Percentiles rank a stretch among this genome's conserved stretches.
Evolutionary conservation across 2,329 filamentous ascomycete genomes (phyloP).

Genomic region (Nigrospora oryzae): DNA sequence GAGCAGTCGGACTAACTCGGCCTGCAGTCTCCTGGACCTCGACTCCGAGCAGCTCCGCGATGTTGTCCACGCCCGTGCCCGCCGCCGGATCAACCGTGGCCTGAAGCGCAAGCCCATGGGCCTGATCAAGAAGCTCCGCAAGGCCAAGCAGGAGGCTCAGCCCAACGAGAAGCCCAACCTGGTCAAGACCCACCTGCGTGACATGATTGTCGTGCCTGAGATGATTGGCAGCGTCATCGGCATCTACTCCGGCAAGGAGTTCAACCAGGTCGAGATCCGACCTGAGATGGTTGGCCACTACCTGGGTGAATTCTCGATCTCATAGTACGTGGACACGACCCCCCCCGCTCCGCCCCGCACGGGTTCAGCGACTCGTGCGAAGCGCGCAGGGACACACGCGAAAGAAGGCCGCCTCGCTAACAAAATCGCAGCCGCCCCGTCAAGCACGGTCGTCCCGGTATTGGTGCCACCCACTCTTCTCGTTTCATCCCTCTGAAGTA

Average conservation of each 20-base stretch:
- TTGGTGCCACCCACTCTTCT: slow-evolving; percentile 99
- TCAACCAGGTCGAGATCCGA: slow-evolving; percentile 99
- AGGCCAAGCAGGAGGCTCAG: slow-evolving; percentile 97
- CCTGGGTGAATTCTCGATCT: slow-evolving; percentile 98
- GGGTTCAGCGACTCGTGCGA: too few species aligned
- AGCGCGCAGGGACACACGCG: too few species aligned
- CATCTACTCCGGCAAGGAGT: slow-evolving; percentile 99
- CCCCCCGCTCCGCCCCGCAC: not conserved
- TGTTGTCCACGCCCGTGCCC: slow-evolving; percentile 98
- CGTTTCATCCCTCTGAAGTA: slow-evolving; percentile 99
- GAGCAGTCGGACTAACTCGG: not conserved
- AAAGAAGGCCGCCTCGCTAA: slow-evolving; percentile 32
- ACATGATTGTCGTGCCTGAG: slow-evolving; percentile 99
- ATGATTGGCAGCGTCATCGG: slow-evolving; percentile 99
- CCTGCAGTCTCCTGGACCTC: slow-evolving; percentile 87
- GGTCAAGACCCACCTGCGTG: slow-evolving; percentile 98
- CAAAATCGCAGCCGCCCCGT: slow-evolving; percentile 75
- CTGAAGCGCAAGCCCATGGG: slow-evolving; percentile 99
- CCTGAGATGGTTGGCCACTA: slow-evolving; percentile 99
- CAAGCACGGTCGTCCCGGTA: slow-evolving; percentile 99
- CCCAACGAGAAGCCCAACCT: slow-evolving; percentile 99
- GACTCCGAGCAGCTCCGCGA: slow-evolving; percentile 97
- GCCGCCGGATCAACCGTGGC: slow-evolving; percentile 98
- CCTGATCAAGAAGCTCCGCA: slow-evolving; percentile 99
- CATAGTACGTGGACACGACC: slow-evolving; percentile 66